These are phyloP conservation scores for Diutina scorzettiae DNA, from an alignment of 1,139 yeast species.

Conservation along the genomic window DNA sequence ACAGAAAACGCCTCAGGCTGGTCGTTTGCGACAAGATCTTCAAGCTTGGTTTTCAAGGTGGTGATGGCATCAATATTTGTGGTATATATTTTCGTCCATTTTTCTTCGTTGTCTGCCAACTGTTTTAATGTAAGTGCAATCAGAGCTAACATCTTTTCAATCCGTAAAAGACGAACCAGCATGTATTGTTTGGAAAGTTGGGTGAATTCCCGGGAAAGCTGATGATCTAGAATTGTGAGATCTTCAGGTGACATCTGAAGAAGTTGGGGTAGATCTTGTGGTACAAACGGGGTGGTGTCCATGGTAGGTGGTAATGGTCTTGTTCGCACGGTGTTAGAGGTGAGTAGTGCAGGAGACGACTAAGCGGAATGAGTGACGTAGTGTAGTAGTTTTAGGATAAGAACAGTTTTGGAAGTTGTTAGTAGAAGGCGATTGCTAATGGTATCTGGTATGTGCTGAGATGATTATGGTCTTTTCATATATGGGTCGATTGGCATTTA, in stretches of 20 bases:
- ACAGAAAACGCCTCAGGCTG: slow-evolving; percentile 13
- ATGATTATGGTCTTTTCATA: too few species aligned
- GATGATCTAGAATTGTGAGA: slow-evolving; percentile 18
- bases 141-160: slow-evolving; percentile 18
- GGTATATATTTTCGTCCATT: slow-evolving; percentile 23
- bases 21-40: slow-evolving; percentile 15
- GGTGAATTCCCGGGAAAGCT: slow-evolving; percentile 22
- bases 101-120: slow-evolving; percentile 19
- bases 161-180: slow-evolving; percentile 20
- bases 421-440: too few species aligned
- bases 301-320: too few species aligned
- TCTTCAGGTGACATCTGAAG: slow-evolving; percentile 18
- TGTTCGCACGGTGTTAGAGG: too few species aligned
- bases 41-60: slow-evolving; percentile 22
- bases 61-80: slow-evolving; percentile 26
- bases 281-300: slow-evolving; percentile 9
- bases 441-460: too few species aligned
- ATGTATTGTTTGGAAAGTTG: slow-evolving; percentile 19
- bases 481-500: too few species aligned
- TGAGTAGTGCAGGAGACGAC: too few species aligned
- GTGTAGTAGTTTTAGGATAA: too few species aligned
- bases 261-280: slow-evolving; percentile 9
- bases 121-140: slow-evolving; percentile 18
- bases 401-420: too few species aligned
- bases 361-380: too few species aligned